Evolutionary conservation across 805 yeast species (phyloP).

Genomic region (Saturnispora hagleri): DNA sequence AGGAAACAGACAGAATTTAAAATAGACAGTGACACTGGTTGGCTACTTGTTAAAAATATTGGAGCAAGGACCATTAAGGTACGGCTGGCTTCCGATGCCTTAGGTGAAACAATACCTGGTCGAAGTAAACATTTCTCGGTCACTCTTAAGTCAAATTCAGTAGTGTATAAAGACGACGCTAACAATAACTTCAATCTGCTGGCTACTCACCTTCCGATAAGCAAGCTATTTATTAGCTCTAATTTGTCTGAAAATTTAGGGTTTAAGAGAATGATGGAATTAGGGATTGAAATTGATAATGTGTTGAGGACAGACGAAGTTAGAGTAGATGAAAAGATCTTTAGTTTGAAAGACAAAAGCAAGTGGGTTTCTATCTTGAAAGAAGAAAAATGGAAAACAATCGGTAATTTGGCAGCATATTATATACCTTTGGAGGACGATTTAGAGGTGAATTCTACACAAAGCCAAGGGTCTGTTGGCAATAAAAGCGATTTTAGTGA

Average conservation of each 20-base stretch:
- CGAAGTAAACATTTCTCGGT: background rate
- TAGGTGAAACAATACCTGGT: background rate
- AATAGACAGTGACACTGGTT: background rate
- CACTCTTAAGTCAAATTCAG: background rate
- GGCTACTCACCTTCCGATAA: background rate
- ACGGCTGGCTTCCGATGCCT: background rate
- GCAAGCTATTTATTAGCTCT: background rate
- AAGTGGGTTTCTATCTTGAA: slow-evolving; percentile 4
- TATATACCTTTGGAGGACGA: slow-evolving; percentile 1
- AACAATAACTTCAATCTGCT: background rate
- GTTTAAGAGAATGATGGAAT: background rate
- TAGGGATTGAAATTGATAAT: background rate
- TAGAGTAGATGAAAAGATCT: background rate
- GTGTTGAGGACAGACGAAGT: background rate
- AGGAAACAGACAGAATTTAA: slow-evolving; percentile 3
- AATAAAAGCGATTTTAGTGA: background rate
- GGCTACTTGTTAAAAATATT: background rate
- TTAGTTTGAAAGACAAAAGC: background rate
- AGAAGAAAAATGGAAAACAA: slow-evolving; percentile 5
- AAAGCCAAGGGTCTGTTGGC: background rate
- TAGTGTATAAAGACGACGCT: slow-evolving; percentile 1
- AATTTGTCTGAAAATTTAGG: background rate
- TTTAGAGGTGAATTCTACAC: background rate
- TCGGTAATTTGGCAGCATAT: slow-evolving; percentile 5
- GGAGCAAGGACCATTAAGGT: slow-evolving; percentile 2